Percentiles rank a stretch among this genome's conserved stretches.
Evolutionary conservation across 345 rosid species (phyloP).

Genomic region (Theobroma cacao): DNA sequence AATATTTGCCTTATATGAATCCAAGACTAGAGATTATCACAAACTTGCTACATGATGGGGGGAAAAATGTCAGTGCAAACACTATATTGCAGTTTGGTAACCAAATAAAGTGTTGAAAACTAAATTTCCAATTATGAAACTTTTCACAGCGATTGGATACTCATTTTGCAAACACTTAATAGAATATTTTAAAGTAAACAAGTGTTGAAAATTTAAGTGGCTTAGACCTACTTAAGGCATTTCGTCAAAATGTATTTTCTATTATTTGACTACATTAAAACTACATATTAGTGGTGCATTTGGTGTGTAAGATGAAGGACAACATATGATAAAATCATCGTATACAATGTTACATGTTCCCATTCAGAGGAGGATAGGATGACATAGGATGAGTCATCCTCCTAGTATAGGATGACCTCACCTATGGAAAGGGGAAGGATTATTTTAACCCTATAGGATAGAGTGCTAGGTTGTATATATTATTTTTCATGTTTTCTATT

Average conservation of each 20-base stretch:
- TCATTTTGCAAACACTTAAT: slow-evolving; percentile 1
- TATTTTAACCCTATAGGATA: neutral
- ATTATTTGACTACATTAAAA: neutral
- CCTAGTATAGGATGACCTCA: too few species aligned
- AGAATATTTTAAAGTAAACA: neutral
- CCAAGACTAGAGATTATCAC: neutral
- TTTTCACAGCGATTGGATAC: neutral
- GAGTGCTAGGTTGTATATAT: neutral
- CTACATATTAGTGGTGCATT: neutral
- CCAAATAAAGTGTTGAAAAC: neutral
- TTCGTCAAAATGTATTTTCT: neutral
- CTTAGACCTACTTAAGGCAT: neutral
- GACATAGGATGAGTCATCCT: neutral
- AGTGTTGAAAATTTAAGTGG: neutral
- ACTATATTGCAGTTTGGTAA: neutral
- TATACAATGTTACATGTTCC: neutral
- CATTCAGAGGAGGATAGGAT: neutral
- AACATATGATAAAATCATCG: neutral
- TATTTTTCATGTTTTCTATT: neutral
- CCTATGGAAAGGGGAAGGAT: neutral
- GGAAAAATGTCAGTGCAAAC: neutral
- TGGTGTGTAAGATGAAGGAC: neutral
- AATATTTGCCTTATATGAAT: slow-evolving; percentile 10
- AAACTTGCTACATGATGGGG: neutral
- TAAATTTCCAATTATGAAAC: neutral